Conservation (phyloP, 768 basidiomycete species). For the Pleurotus giganteus region DNA sequence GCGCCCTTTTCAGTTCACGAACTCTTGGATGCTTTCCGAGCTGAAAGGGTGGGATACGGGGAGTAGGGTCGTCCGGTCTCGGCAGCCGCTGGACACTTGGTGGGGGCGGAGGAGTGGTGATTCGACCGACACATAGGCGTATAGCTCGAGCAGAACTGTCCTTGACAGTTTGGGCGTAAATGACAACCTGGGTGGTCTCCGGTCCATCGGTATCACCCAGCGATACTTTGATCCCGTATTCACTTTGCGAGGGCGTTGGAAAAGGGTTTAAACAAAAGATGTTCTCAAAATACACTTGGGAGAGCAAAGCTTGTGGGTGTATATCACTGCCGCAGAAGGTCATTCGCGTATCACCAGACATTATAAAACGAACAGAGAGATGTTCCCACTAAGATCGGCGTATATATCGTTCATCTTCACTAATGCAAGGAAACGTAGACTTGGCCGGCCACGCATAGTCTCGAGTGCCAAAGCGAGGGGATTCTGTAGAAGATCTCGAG, state of each 20-base stretch:
- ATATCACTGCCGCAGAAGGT: constrained; percentile 49
- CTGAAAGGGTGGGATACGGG: constrained; percentile 59
- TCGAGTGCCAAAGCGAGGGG: constrained; percentile 71
- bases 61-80: constrained; percentile 78
- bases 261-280: constrained; percentile 54
- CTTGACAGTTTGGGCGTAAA: constrained; percentile 33
- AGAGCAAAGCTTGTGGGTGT: constrained; percentile 61
- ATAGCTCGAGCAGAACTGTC: neutral
- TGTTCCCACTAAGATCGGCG: constrained; percentile 56
- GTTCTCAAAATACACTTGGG: constrained; percentile 69
- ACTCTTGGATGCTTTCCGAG: constrained; percentile 21
- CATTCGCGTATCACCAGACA: constrained; percentile 1
- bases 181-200: constrained; percentile 66
- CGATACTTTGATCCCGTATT: constrained; percentile 58
- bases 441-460: constrained; percentile 75
- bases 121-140: constrained; percentile 8
- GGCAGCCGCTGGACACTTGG: constrained; percentile 31
- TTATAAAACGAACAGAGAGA: constrained; percentile 40
- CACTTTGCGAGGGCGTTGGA: constrained; percentile 17
- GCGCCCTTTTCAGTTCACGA: constrained; percentile 3
- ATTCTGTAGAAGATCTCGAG: constrained; percentile 54
- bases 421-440: constrained; percentile 55
- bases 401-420: constrained; percentile 53
- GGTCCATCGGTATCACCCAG: constrained; percentile 73
- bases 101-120: constrained; percentile 22